These are phyloP conservation scores for Ceratobasidium sp. DNA, from an alignment of 1,284 basidiomycete genomes.

Conservation along the genomic window DNA sequence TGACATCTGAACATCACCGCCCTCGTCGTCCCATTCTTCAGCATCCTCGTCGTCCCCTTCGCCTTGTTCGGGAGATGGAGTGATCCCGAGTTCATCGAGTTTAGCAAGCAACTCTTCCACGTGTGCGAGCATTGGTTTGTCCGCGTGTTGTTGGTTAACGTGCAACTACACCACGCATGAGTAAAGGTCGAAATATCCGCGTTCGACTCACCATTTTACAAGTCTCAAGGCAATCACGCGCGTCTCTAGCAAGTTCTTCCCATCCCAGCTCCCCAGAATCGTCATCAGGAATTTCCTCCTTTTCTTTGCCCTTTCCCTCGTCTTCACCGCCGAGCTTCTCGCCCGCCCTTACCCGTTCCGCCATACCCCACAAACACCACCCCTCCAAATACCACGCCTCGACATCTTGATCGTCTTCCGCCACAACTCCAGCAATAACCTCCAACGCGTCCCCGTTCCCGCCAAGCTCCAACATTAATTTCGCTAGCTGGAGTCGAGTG, in stretches of 20 bases:
- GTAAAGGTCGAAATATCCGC: slow-evolving; percentile 6
- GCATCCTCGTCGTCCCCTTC: slow-evolving; percentile 59
- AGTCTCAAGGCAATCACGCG: slow-evolving; percentile 83
- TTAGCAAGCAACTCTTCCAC: slow-evolving; percentile 76
- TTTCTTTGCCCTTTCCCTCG: slow-evolving; percentile 59
- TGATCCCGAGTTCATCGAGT: slow-evolving; percentile 75
- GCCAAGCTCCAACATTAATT: slow-evolving; percentile 84
- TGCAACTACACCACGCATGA: slow-evolving; percentile 67
- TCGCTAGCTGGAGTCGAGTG: slow-evolving; percentile 78
- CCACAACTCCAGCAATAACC: slow-evolving; percentile 82
- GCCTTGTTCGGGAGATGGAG: slow-evolving; percentile 67
- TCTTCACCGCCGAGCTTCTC: slow-evolving; percentile 54
- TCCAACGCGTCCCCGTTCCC: slow-evolving; percentile 76
- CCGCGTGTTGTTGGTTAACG: slow-evolving; percentile 75
- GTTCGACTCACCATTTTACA: slow-evolving; percentile 73
- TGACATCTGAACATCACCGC: slow-evolving; percentile 73
- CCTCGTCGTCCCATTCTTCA: slow-evolving; percentile 64
- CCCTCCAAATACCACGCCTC: slow-evolving; percentile 97
- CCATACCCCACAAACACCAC: slow-evolving; percentile 89
- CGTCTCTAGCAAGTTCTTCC: slow-evolving; percentile 83
- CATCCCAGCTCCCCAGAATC: slow-evolving; percentile 71
- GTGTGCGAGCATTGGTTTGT: slow-evolving; percentile 83
- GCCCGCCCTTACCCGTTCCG: slow-evolving; percentile 64
- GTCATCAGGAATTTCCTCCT: slow-evolving; percentile 60
- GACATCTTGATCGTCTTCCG: slow-evolving; percentile 86